Conservation (phyloP, 2,329 filamentous ascomycete genomes). For the Clarireedia hainanense region DNA sequence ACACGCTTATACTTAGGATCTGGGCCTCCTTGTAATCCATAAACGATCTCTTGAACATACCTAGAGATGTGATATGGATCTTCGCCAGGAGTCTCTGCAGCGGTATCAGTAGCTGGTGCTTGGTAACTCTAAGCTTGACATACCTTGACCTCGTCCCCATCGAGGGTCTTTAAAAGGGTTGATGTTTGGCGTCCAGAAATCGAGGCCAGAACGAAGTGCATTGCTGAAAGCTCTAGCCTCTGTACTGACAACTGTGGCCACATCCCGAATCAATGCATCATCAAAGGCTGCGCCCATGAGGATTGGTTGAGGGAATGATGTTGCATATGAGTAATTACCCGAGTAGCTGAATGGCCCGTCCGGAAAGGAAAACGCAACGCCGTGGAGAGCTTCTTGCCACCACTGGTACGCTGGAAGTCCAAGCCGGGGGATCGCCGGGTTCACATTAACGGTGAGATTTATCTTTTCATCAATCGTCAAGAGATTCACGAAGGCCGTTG, state of each 20-base stretch:
- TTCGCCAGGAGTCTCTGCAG: constrained; percentile 48
- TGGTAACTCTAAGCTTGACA: no score
- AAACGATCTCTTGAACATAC: constrained; percentile 27
- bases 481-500: constrained; percentile 2
- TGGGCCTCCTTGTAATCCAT: constrained; percentile 43
- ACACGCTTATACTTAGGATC: constrained; percentile 36
- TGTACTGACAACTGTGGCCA: constrained; percentile 47
- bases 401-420: constrained; percentile 43
- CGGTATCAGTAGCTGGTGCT: no score
- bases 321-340: constrained; percentile 45
- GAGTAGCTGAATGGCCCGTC: no score
- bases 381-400: constrained; percentile 57
- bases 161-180: constrained; percentile 57
- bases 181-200: constrained; percentile 62
- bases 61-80: constrained; percentile 40
- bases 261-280: constrained; percentile 48
- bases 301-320: constrained; percentile 59
- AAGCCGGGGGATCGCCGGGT: constrained; percentile 15
- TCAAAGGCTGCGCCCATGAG: constrained; percentile 56
- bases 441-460: constrained; percentile 11
- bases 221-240: constrained; percentile 62
- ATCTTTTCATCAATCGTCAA: constrained; percentile 11
- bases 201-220: constrained; percentile 43
- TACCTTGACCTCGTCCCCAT: constrained; percentile 48
- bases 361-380: constrained; percentile 36